These are phyloP conservation scores for Inga laurina DNA, from an alignment of 306 rosid genomes.

Conservation along the genomic window DNA sequence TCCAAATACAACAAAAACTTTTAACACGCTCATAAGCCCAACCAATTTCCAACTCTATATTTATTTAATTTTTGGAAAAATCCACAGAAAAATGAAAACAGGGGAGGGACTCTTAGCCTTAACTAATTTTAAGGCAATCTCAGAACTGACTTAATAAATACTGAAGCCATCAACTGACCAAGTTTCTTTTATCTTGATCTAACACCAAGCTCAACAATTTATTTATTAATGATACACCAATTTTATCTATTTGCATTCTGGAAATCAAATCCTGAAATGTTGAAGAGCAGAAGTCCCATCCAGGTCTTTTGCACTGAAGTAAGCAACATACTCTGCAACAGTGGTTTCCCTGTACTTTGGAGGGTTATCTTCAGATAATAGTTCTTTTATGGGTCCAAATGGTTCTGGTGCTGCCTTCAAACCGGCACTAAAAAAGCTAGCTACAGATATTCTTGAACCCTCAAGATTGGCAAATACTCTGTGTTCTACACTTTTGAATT, in stretches of 20 bases:
- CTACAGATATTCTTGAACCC: conserved; percentile 43
- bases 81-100: background rate
- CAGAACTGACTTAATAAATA: background rate
- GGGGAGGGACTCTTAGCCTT: background rate
- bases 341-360: conserved; percentile 48
- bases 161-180: background rate
- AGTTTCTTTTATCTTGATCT: background rate
- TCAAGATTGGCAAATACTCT: conserved; percentile 27
- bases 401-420: background rate
- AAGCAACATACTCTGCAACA: conserved; percentile 25
- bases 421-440: conserved; percentile 29
- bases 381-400: conserved; percentile 60
- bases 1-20: too few species aligned
- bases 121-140: background rate
- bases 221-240: background rate
- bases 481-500: conserved; percentile 41
- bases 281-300: conserved; percentile 35
- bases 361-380: conserved; percentile 50
- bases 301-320: conserved; percentile 23
- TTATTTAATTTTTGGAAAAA: background rate
- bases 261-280: background rate
- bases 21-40: too few species aligned
- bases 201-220: background rate
- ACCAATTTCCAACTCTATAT: too few species aligned
- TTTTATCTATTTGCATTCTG: background rate